Base-by-base conservation (phyloP, 2,329 filamentous ascomycete genomes). In the Trichoderma sp. region DNA sequence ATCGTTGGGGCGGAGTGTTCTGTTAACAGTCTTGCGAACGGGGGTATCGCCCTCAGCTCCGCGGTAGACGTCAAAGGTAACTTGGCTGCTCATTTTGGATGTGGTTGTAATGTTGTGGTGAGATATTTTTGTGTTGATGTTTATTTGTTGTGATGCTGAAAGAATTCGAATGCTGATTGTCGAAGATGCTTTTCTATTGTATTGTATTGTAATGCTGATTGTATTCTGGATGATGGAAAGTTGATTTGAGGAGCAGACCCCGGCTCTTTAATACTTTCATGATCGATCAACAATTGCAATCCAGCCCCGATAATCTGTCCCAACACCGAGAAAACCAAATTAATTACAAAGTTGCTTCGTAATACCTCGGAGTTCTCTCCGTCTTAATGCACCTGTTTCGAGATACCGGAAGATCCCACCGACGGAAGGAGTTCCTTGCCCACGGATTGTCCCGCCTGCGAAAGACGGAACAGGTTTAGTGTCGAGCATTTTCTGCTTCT, bases 1-100 rank as follows among this genome's bases (percentile, higher is more conserved):
- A 77, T 93, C 91, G 33, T 74, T 74, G 5, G 71, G 62, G 50
- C 71, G 71, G 18, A 74, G 71, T 41, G 33, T 12, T 29, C 50
- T 74, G 31, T 63, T 74, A 18, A 74, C 12, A 9, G 63, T 66
- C 71, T 74, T 65, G 71, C 62, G 71, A 18, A 66, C 71, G 18
- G 71, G 71, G 18, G 16, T 27, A 24, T 65, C 63, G 24, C 63
- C 71, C 45, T 65, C 63, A 29, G 71, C 62, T 3, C 71, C 71
- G 62, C 71, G 71, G 35, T 66, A 74, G 21, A 59, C 63, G 11
- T 74, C 71, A 41, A 59, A 74, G 29, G 71, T 74, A 14, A 74
- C 71, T 31, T 74, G 71, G 50, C 60, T 41, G 62, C 60, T 60
- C 62, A 74, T 74, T 53, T 27, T 65, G 62, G 8, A 11, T 56